Evolutionary conservation across 2,329 filamentous ascomycete genomes (phyloP).

Genomic region (Pleoardoris graminearum): DNA sequence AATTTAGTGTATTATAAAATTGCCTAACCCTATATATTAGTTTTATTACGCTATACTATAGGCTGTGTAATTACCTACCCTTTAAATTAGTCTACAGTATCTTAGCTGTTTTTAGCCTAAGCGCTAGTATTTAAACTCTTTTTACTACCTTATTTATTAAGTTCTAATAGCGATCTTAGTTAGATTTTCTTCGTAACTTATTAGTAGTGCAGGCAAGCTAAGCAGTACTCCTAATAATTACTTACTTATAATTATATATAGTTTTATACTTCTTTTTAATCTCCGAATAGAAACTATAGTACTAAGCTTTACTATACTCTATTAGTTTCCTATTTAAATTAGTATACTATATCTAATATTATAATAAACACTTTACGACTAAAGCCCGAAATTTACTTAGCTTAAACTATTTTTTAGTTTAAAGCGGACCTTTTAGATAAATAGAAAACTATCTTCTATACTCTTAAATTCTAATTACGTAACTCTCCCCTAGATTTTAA

Average conservation of each 20-base stretch:
- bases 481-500: slow-evolving; percentile 29
- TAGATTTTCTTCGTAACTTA: neutral
- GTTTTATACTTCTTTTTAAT: neutral
- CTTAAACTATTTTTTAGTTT: slow-evolving; percentile 47
- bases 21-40: slow-evolving; percentile 11
- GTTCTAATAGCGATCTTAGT: neutral
- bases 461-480: slow-evolving; percentile 16
- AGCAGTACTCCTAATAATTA: neutral
- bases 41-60: slow-evolving; percentile 10
- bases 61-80: slow-evolving; percentile 11
- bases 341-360: slow-evolving; percentile 8
- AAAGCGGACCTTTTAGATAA: slow-evolving; percentile 43
- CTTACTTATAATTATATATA: slow-evolving; percentile 1
- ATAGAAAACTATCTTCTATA: slow-evolving; percentile 40
- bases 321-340: slow-evolving; percentile 6
- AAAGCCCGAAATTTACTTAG: slow-evolving; percentile 46
- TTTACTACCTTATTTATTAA: too few species aligned
- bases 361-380: slow-evolving; percentile 27
- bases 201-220: neutral
- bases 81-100: neutral
- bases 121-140: neutral
- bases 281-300: neutral
- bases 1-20: slow-evolving; percentile 11
- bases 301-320: slow-evolving; percentile 1
- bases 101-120: slow-evolving; percentile 11